Conservation (phyloP, 495 filamentous ascomycete species). For the Penicillium canariense region DNA sequence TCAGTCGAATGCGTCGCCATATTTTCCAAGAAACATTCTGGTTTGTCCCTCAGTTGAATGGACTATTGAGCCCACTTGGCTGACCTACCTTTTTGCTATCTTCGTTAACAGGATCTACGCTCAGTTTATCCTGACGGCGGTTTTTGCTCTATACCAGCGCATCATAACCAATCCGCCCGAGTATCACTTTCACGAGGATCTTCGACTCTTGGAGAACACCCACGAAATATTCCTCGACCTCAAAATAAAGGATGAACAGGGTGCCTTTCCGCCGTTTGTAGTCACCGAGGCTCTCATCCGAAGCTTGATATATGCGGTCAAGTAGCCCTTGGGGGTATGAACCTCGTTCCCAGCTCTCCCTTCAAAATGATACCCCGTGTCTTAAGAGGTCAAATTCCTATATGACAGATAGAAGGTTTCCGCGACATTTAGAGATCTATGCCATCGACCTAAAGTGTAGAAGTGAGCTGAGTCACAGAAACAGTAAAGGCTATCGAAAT, state of each 20-base stretch:
- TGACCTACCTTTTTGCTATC: not conserved
- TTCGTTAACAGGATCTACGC: not conserved
- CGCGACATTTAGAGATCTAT: not conserved
- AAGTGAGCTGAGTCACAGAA: not conserved
- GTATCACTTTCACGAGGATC: not conserved
- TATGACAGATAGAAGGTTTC: not conserved
- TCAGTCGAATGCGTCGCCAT: not conserved
- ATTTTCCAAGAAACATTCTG: not conserved
- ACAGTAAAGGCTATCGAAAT: no score
- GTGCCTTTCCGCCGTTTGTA: not conserved
- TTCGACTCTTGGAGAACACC: not conserved
- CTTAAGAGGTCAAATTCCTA: not conserved
- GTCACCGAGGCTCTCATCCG: not conserved
- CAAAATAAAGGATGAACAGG: not conserved
- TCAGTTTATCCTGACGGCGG: not conserved
- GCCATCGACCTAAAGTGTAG: not conserved
- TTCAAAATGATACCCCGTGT: not conserved
- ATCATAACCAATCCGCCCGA: not conserved
- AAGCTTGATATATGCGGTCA: not conserved
- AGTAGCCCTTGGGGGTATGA: no score
- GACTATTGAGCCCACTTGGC: no score
- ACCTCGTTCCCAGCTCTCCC: no score
- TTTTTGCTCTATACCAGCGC: slow-evolving; percentile 1
- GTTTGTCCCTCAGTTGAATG: not conserved
- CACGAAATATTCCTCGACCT: not conserved